These are phyloP conservation scores for Gastrodia elata DNA, from an alignment of 106 monocot species.

Conservation along the genomic window DNA sequence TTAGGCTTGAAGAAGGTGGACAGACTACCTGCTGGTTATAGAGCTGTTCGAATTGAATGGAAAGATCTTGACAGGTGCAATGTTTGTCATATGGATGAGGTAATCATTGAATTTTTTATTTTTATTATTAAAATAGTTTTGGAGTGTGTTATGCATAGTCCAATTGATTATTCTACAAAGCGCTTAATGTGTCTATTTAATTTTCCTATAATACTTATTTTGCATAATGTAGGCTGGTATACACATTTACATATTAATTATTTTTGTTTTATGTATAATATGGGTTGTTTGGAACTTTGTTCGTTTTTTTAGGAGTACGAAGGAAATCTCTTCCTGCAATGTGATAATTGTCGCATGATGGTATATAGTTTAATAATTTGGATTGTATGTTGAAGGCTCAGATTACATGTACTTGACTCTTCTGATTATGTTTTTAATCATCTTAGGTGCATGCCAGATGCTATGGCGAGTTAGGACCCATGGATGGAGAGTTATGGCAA, in stretches of 20 bases:
- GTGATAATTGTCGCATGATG: constrained; percentile 98
- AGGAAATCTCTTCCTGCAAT: constrained; percentile 92
- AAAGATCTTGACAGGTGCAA: constrained; percentile 93
- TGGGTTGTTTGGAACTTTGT: constrained; percentile 1
- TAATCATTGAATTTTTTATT: constrained; percentile 14
- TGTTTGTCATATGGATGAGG: constrained; percentile 99
- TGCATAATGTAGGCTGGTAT: neutral
- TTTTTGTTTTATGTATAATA: neutral
- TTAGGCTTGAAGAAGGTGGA: constrained; percentile 3
- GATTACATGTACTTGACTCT: neutral
- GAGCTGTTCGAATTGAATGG: constrained; percentile 86
- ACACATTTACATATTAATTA: neutral
- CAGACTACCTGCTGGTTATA: constrained; percentile 39
- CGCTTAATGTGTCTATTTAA: neutral
- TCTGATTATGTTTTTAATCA: neutral
- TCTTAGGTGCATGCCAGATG: constrained; percentile 97
- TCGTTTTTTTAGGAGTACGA: constrained; percentile 70
- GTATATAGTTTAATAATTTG: constrained; percentile 20
- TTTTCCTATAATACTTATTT: neutral
- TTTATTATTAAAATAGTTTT: neutral
- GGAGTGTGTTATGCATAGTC: neutral
- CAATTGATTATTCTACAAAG: neutral
- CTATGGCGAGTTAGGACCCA: constrained; percentile 83
- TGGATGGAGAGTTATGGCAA: constrained; percentile 90
- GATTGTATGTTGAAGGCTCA: neutral